A percentile compares a stretch with the other conserved stretches of the same genome.
phyloP scores from a whole-genome alignment of 345 rosid species.

The Euphorbia pulcherrima region DNA sequence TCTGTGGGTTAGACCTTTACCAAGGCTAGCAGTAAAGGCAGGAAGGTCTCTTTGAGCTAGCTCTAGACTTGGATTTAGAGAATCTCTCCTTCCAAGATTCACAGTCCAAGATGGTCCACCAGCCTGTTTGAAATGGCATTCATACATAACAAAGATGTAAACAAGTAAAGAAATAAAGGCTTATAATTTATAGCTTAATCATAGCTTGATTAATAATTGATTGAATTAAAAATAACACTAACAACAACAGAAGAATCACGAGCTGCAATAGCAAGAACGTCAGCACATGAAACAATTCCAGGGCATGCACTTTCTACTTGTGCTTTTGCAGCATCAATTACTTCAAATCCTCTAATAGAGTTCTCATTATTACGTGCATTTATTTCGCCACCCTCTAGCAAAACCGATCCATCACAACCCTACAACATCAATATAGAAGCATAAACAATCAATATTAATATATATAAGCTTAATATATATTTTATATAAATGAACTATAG shows the following conservation, averaged over 20 bases:
- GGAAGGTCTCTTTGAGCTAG: not conserved
- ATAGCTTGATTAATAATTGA: too few relatives aligned
- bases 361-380: conserved; percentile 4
- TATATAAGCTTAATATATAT: too few relatives aligned
- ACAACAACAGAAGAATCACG: conserved; percentile 12
- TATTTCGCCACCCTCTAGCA: conserved; percentile 7
- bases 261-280: not conserved
- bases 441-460: not conserved
- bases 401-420: conserved; percentile 9
- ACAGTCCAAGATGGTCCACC: conserved; percentile 14
- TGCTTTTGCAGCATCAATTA: not conserved
- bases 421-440: not conserved
- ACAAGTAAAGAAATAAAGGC: too few relatives aligned
- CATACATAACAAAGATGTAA: too few relatives aligned
- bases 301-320: conserved; percentile 6
- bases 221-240: not conserved
- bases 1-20: conserved; percentile 7
- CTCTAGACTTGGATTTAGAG: conserved; percentile 2
- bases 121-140: not conserved
- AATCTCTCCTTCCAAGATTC: conserved; percentile 15
- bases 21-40: not conserved
- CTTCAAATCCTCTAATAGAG: not conserved
- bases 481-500: too few relatives aligned
- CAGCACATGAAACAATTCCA: conserved; percentile 7
- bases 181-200: too few relatives aligned